Conservation (phyloP, 768 basidiomycete genomes). For the Amanita molliuscula region DNA sequence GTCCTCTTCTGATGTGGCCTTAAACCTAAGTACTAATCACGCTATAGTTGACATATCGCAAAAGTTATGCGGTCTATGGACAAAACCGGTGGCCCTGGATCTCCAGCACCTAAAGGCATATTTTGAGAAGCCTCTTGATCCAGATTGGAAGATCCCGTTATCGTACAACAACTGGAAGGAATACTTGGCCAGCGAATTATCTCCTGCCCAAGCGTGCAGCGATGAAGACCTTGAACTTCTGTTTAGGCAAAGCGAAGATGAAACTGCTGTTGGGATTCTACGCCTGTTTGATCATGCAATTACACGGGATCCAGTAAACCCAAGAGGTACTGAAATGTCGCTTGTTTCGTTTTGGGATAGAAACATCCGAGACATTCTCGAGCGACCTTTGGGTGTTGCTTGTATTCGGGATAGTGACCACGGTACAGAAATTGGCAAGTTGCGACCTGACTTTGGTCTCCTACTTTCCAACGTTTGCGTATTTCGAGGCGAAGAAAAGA, state of each 20-base stretch:
- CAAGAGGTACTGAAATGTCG: too few relatives aligned
- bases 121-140: neutral
- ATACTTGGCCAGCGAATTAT: neutral
- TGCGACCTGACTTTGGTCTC: constrained; percentile 1
- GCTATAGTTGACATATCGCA: neutral
- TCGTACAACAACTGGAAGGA: neutral
- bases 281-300: too few relatives aligned
- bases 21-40: neutral
- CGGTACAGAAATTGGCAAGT: constrained; percentile 8
- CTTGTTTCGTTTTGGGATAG: too few relatives aligned
- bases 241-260: neutral
- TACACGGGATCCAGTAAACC: too few relatives aligned
- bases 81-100: neutral
- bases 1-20: neutral
- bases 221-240: neutral
- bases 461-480: neutral
- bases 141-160: constrained; percentile 1
- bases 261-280: neutral
- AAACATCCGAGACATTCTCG: too few relatives aligned
- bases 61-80: neutral
- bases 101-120: neutral
- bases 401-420: constrained; percentile 5
- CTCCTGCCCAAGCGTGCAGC: neutral
- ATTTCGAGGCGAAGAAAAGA: constrained; percentile 3
- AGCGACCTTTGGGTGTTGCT: too few relatives aligned